Base-by-base conservation (phyloP, 2,329 filamentous ascomycete species). In the Plectosphaerella plurivora region DNA sequence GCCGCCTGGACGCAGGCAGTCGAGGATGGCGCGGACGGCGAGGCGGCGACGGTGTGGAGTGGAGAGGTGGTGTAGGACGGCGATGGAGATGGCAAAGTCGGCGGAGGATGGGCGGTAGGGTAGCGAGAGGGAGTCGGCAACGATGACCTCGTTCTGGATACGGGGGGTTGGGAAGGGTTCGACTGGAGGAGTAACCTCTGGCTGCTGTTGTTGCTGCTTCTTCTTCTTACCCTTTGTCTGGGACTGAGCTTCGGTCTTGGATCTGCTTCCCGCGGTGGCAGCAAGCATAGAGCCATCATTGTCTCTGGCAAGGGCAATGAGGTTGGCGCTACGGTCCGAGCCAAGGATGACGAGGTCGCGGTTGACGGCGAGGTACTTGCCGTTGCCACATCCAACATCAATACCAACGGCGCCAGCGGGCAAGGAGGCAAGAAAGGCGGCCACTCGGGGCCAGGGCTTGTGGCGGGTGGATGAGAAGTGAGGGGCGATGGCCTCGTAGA, bases 361-460 rank as follows among this genome's bases (percentile, higher is more conserved):
- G 70, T 95, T 95, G 53, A 96, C 88, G 55, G 81, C 75, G 55
- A 97, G 76, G 68, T 97, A 97, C 76, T 97, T 97, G 60, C 94
- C 94, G 73, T 99, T 99, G 54, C 94, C 94, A 71, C 94, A 97
- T 55, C 94, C 94, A 52, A 97, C 79, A 70, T 99, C 94, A 33
- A 96, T 78, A 10, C 94, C 94, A 52, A 97, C 72, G 48, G 89
- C 81, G 24, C 92, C 93, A 12, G 84, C 72, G 0, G 77, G 66
- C 47, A 88, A 81, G 33, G 75, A 73, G 48, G 76, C 73, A 36
- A 97, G 80, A 67, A 97, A 97, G 36, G 76, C 75, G 57, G 91
- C 83, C 52, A 97, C 89, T 60, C 95, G 87, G 20, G 94, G 94
- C 94, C 94, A 99, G 55, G 94, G 91, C 83, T 84, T 84, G 74